A percentile compares a stretch with the other conserved stretches of the same genome.
phyloP scores from a whole-genome alignment of 1,284 basidiomycete genomes.

The Salmacisia buchloeana region DNA sequence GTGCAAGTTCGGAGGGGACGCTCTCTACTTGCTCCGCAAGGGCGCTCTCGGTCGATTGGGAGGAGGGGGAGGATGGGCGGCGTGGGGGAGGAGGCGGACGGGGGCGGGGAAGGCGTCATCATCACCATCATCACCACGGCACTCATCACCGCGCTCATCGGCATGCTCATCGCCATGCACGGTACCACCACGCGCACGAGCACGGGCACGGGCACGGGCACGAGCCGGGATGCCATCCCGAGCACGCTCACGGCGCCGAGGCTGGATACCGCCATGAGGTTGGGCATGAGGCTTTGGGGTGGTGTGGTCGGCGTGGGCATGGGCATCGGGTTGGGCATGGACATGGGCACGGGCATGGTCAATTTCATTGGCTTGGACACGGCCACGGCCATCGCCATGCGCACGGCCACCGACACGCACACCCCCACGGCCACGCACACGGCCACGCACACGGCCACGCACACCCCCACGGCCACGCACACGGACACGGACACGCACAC shows the following conservation, averaged over 20 bases:
- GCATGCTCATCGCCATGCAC: neutral
- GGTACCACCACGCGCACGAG: neutral
- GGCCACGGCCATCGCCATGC: conserved; percentile 6
- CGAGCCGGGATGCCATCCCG: neutral
- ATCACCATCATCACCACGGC: conserved; percentile 7
- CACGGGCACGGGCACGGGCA: too few species aligned
- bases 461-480: conserved; percentile 9
- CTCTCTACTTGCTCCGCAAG: neutral
- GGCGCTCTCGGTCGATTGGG: neutral
- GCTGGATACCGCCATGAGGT: neutral
- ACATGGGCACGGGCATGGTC: neutral
- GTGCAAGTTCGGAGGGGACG: neutral
- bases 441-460: conserved; percentile 10
- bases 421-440: conserved; percentile 8
- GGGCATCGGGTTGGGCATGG: too few species aligned
- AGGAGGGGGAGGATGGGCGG: neutral
- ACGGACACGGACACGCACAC: conserved; percentile 10
- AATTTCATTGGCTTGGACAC: conserved; percentile 11
- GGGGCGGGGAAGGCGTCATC: conserved; percentile 11
- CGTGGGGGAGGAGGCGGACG: neutral
- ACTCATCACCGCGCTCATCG: too few species aligned
- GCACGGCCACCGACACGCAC: conserved; percentile 11
- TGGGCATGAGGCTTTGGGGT: neutral
- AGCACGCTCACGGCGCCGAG: neutral
- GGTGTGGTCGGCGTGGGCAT: neutral